A percentile compares a stretch with the other conserved stretches of the same genome.
These are phyloP conservation scores for Tillandsia leiboldiana DNA, from an alignment of 176 grass and related monocot species.

Conservation along the genomic window DNA sequence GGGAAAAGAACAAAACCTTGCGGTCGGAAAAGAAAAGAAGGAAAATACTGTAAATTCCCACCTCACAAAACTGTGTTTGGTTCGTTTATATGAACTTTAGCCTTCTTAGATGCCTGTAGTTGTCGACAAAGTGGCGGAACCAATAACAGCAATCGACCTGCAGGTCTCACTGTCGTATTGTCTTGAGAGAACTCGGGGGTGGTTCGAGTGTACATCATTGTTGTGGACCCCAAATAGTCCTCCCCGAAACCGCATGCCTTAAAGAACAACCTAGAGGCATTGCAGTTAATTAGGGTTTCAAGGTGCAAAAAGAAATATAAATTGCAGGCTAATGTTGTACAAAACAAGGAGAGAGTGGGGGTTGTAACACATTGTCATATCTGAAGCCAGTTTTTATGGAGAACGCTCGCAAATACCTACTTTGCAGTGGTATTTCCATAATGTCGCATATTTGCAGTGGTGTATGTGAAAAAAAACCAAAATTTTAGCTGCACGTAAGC, in stretches of 20 bases:
- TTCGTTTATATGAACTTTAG: neutral
- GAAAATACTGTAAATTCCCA: neutral
- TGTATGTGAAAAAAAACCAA: no score
- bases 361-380: no score
- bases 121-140: conserved; percentile 20
- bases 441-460: no score
- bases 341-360: neutral
- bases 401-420: no score
- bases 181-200: neutral
- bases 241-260: conserved; percentile 68
- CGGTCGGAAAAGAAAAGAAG: neutral
- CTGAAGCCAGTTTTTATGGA: no score
- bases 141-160: conserved; percentile 31
- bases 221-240: conserved; percentile 69
- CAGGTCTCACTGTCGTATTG: conserved; percentile 17
- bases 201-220: conserved; percentile 87
- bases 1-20: neutral
- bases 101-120: neutral
- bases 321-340: conserved; percentile 6
- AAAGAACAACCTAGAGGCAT: conserved; percentile 62
- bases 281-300: neutral
- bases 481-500: no score
- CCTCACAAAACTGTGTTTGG: neutral
- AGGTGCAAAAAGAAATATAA: neutral
- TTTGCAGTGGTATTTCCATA: no score